Evolutionary conservation across 2,329 filamentous ascomycete genomes (phyloP).

Genomic region (Coleophoma eucalyptorum): DNA sequence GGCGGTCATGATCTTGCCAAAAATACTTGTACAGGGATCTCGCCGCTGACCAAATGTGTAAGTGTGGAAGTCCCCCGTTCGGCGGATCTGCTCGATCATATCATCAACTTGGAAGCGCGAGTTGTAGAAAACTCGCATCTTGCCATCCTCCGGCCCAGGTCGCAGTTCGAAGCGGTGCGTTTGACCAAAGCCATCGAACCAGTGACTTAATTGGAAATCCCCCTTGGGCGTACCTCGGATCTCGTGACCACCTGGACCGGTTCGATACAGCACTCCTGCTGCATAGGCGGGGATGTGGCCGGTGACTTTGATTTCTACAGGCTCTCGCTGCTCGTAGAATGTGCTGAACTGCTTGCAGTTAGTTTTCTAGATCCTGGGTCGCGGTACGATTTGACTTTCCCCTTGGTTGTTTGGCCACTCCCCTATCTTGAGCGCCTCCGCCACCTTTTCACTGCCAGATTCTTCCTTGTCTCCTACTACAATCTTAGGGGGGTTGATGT

Average conservation of each 20-base stretch:
- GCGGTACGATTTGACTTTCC: too few species aligned
- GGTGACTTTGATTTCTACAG: slow-evolving; percentile 57
- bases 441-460: too few species aligned
- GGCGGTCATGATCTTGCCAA: slow-evolving; percentile 61
- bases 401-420: too few species aligned
- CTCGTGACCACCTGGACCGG: slow-evolving; percentile 55
- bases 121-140: slow-evolving; percentile 59
- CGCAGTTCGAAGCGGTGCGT: slow-evolving; percentile 71
- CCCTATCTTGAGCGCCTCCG: too few species aligned
- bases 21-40: slow-evolving; percentile 72
- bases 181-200: slow-evolving; percentile 67
- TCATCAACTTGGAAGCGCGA: slow-evolving; percentile 66
- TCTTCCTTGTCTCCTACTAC: too few species aligned
- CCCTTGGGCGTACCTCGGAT: neutral
- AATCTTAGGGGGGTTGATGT: too few species aligned
- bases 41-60: slow-evolving; percentile 67
- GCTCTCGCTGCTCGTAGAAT: slow-evolving; percentile 25
- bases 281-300: slow-evolving; percentile 70
- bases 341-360: slow-evolving; percentile 10
- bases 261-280: slow-evolving; percentile 69
- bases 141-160: slow-evolving; percentile 30
- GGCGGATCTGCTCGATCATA: slow-evolving; percentile 55
- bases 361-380: too few species aligned
- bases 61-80: slow-evolving; percentile 50
- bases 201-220: slow-evolving; percentile 2